Conservation (phyloP, 129 eudicot genomes). For the Mikania micrantha region DNA sequence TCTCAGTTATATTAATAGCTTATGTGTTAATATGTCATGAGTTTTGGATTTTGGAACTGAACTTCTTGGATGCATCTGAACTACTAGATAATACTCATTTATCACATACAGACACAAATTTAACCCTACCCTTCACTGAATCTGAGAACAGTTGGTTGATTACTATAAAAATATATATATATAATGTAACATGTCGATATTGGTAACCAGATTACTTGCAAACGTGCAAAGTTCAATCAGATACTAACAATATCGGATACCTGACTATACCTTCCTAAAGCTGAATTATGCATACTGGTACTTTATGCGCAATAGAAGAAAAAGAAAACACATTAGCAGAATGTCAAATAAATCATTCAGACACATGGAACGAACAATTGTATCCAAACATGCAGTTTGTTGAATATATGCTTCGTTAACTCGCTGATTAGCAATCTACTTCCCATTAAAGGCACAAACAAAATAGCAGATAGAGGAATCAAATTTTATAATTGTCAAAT, state of each 20-base stretch:
- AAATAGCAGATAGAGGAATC: conserved; percentile 7
- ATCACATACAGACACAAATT: background rate
- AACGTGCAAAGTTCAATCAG: background rate
- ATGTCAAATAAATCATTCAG: background rate
- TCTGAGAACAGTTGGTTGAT: conserved; percentile 1
- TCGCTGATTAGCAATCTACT: background rate
- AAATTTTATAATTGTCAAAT: background rate
- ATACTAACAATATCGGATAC: background rate
- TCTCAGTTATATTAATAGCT: background rate
- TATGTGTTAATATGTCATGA: background rate
- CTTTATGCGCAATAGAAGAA: conserved; percentile 1
- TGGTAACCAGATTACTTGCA: conserved; percentile 5
- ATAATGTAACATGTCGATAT: background rate
- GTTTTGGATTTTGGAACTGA: background rate
- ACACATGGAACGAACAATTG: conserved; percentile 9
- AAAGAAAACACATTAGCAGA: background rate
- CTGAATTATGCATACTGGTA: background rate
- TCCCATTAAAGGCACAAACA: background rate
- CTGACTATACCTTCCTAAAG: background rate
- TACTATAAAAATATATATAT: background rate
- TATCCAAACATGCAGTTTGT: background rate
- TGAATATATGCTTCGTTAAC: background rate
- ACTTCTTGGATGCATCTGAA: background rate
- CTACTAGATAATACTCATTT: background rate
- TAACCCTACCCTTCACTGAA: background rate